Evolutionary conservation across 2,329 filamentous ascomycete genomes (phyloP).

Genomic region (Colletotrichum higginsianum): DNA sequence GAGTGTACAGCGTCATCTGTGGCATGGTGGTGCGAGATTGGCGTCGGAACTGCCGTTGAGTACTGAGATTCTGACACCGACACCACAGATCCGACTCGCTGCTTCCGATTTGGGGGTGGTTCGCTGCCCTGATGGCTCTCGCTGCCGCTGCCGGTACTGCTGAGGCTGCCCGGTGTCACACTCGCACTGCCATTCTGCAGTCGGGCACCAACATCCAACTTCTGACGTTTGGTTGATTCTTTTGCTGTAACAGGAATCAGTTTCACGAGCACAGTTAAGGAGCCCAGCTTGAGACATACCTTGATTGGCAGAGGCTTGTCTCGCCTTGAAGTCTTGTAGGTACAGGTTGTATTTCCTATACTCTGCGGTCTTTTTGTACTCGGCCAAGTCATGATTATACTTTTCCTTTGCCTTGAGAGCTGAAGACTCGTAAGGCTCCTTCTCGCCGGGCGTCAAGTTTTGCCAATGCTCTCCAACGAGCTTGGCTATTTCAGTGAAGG

Average conservation of each 20-base stretch:
- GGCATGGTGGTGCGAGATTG: conserved; percentile 53
- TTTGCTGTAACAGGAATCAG: conserved; percentile 54
- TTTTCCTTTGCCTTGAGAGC: conserved; percentile 82
- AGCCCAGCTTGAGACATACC: conserved; percentile 56
- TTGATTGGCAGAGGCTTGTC: conserved; percentile 72
- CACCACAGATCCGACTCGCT: conserved; percentile 63
- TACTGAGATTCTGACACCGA: conserved; percentile 63
- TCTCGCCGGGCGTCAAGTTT: conserved; percentile 74
- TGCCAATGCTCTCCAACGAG: conserved; percentile 88
- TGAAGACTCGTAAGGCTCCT: conserved; percentile 80
- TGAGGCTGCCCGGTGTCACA: conserved; percentile 55
- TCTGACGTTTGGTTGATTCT: conserved; percentile 66
- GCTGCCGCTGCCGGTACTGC: conserved; percentile 62
- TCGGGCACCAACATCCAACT: conserved; percentile 57
- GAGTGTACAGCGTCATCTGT: conserved; percentile 62
- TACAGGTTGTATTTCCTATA: conserved; percentile 81
- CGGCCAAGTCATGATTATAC: conserved; percentile 79
- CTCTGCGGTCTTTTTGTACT: conserved; percentile 83
- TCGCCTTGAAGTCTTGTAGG: conserved; percentile 82
- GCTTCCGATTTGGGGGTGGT: conserved; percentile 61
- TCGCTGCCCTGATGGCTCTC: conserved; percentile 65
- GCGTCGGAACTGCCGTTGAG: conserved; percentile 55
- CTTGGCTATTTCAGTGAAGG: conserved; percentile 88
- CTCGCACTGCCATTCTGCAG: conserved; percentile 58
- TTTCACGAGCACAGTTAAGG: background rate